Evolutionary conservation across 2,329 filamentous ascomycete genomes (phyloP).

Genomic region (Penicillium freii): DNA sequence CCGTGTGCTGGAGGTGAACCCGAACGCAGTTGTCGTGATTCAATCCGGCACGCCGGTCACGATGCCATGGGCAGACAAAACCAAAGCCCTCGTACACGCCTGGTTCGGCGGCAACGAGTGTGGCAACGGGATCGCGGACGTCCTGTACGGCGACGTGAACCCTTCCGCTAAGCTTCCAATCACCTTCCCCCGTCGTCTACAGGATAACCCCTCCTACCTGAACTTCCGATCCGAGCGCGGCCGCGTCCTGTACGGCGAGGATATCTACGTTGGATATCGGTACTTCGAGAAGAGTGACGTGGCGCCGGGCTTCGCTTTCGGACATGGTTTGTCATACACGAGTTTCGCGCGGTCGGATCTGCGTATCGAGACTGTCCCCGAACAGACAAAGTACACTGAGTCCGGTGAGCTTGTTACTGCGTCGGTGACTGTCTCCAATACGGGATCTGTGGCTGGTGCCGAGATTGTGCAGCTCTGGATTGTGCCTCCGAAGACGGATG

Average conservation of each 20-base stretch:
- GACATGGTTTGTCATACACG: slow-evolving; percentile 76
- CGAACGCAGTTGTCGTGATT: slow-evolving; percentile 69
- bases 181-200: slow-evolving; percentile 65
- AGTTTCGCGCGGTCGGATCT: slow-evolving; percentile 60
- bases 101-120: slow-evolving; percentile 90
- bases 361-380: slow-evolving; percentile 25
- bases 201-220: slow-evolving; percentile 73
- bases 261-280: slow-evolving; percentile 76
- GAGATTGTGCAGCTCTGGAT: slow-evolving; percentile 59
- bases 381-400: slow-evolving; percentile 40
- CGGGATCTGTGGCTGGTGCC: slow-evolving; percentile 51
- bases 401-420: slow-evolving; percentile 48
- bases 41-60: slow-evolving; percentile 71
- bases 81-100: slow-evolving; percentile 65
- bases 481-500: slow-evolving; percentile 45
- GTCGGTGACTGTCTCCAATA: slow-evolving; percentile 52
- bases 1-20: slow-evolving; percentile 64
- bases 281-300: slow-evolving; percentile 72
- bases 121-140: slow-evolving; percentile 75
- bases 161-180: slow-evolving; percentile 73
- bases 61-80: slow-evolving; percentile 49
- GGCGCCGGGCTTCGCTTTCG: slow-evolving; percentile 71
- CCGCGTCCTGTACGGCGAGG: slow-evolving; percentile 73
- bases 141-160: slow-evolving; percentile 71
- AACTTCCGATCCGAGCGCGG: slow-evolving; percentile 71